Evolutionary conservation across 192 early-diverging fungal genomes (phyloP), one percentile per base, ranked within the genome.

Genomic region (Blastocladiella britannica): DNA sequence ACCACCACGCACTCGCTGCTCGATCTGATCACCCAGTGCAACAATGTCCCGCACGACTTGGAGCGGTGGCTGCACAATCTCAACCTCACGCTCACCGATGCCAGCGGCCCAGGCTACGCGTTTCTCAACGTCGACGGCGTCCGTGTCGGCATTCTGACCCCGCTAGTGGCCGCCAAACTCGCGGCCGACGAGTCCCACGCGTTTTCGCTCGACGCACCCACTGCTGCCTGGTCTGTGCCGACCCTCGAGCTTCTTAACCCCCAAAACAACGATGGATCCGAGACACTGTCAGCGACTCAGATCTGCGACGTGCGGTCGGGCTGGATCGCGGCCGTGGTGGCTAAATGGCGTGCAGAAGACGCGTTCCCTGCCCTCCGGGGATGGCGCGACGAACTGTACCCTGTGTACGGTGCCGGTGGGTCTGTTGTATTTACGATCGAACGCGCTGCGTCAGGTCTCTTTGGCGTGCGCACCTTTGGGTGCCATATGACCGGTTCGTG

Each of bases 401-500:
- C 80, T 18, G 82, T 93, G 5, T 89, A 84, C 58, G 83, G 81
- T 0, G 62, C 65, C 30, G 24, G 47, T 56, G 56, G 52, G 26
- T 63, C 58, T 18, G 56, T 79, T 5, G 74, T 77, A 1, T 65
- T 86, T 52, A 71, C 74, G 15, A 67, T 93, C 26, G 94, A 97
- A 63, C 75, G 94, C 3, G 80, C 86, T 0, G 86, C 85, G 1
- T 74, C 81, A 5, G 75, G 73, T 1, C 64, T 86, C 28, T 81
- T 98, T 73, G 94, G 89, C 5, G 68, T 92, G 0, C 76, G 83
- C 18, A 77, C 83, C 3, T 95, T 82, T 58, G 94, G 94, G 22
- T 84, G 86, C 25, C 91, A 98, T 66, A 53, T 95, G 54, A 98
- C 91, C 68, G 91, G 82, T 0, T 86, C n/a, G n/a, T n/a, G n/a